A percentile compares a stretch with the other conserved stretches of the same genome.
Evolutionary conservation across 768 basidiomycete species (phyloP).

Genomic region (Russula sp.): DNA sequence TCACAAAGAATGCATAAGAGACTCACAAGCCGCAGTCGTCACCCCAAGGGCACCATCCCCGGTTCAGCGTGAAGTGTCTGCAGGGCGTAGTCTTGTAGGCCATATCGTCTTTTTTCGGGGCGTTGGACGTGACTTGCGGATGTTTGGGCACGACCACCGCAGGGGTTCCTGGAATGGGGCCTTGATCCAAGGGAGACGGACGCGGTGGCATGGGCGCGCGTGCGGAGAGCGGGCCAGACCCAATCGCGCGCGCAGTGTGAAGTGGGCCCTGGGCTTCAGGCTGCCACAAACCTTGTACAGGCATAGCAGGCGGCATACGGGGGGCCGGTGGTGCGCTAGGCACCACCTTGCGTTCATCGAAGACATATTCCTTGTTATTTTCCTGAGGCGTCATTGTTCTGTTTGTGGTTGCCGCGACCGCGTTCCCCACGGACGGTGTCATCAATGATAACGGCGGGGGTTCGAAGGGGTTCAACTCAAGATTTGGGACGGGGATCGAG

Average conservation of each 20-base stretch:
- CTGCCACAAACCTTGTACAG: background rate
- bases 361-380: background rate
- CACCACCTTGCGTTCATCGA: background rate
- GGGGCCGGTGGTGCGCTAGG: background rate
- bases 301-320: background rate
- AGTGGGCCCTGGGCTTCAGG: background rate
- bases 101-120: conserved; percentile 12
- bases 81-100: conserved; percentile 23
- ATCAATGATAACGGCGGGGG: background rate
- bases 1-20: background rate
- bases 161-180: background rate
- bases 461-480: conserved; percentile 4
- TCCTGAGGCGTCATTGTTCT: too few relatives aligned
- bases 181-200: background rate
- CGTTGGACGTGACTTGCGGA: background rate
- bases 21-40: conserved; percentile 20
- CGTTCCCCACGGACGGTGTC: background rate
- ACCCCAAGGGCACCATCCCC: conserved; percentile 26
- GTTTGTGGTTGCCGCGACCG: background rate
- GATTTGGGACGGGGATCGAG: conserved; percentile 20
- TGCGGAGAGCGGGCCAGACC: too few relatives aligned
- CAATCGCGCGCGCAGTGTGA: background rate
- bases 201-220: too few relatives aligned
- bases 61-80: conserved; percentile 16
- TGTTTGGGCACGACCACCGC: background rate